A percentile compares a stretch with the other conserved stretches of the same genome.
Conservation (phyloP, 139 green algal species). For the Trebouxia sp. region DNA sequence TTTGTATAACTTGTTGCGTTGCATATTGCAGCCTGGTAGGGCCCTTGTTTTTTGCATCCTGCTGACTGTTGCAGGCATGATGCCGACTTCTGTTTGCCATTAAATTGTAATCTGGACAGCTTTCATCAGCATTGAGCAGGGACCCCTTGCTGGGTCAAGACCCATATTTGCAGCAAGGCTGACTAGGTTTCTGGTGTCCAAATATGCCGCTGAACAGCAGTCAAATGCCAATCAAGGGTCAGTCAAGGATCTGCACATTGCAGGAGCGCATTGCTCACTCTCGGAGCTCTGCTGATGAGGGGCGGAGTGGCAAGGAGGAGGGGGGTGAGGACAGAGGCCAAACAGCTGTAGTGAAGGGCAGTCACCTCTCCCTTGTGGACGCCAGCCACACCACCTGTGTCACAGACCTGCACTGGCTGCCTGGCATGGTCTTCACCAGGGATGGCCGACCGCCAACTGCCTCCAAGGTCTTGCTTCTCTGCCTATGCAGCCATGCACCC, state of each 20-base stretch:
- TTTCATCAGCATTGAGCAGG: too few relatives aligned
- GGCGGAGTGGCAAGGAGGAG: neutral
- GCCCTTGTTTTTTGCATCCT: too few relatives aligned
- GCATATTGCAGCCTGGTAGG: too few relatives aligned
- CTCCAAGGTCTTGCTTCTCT: neutral
- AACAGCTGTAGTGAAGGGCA: slow-evolving; percentile 48
- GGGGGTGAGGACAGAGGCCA: neutral
- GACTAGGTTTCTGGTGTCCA: neutral
- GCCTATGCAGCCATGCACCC: too few relatives aligned
- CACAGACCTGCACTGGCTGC: slow-evolving; percentile 81
- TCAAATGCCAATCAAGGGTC: too few relatives aligned
- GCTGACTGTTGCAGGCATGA: too few relatives aligned
- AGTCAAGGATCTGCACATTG: neutral
- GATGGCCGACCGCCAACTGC: slow-evolving; percentile 37
- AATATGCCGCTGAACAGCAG: too few relatives aligned
- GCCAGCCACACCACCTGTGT: slow-evolving; percentile 65
- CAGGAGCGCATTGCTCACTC: slow-evolving; percentile 27
- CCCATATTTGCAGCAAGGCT: too few relatives aligned
- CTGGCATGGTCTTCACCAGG: slow-evolving; percentile 59
- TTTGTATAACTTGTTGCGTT: too few relatives aligned
- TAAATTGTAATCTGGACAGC: too few relatives aligned
- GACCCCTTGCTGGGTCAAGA: too few relatives aligned
- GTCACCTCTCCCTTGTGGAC: slow-evolving; percentile 61
- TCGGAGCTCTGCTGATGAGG: slow-evolving; percentile 11
- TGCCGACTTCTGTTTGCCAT: too few relatives aligned